A percentile compares a stretch with the other conserved stretches of the same genome.
These are phyloP conservation scores for Exophiala sideris DNA, from an alignment of 2,329 filamentous ascomycete genomes.

Conservation along the genomic window DNA sequence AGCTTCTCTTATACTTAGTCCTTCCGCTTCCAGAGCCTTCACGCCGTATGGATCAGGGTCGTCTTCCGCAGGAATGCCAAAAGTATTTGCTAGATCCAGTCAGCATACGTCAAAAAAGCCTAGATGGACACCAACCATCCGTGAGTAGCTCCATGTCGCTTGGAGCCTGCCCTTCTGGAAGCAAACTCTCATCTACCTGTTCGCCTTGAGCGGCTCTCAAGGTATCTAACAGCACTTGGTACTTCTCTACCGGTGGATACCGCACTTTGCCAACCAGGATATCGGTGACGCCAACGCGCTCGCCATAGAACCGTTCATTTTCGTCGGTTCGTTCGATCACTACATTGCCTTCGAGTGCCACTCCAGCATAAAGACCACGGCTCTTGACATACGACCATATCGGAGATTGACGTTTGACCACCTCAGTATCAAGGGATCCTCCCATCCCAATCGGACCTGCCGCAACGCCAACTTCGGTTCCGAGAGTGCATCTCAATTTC, in stretches of 20 bases:
- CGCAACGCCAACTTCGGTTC: conserved; percentile 73
- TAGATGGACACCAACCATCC: conserved; percentile 39
- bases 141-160: conserved; percentile 63
- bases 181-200: conserved; percentile 66
- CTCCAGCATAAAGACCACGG: conserved; percentile 79
- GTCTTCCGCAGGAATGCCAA: conserved; percentile 73
- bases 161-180: conserved; percentile 68
- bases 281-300: conserved; percentile 59
- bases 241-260: conserved; percentile 52
- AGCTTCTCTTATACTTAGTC: conserved; percentile 86
- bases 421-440: conserved; percentile 65
- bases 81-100: conserved; percentile 45
- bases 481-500: conserved; percentile 72
- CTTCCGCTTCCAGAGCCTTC: conserved; percentile 83
- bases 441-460: conserved; percentile 76
- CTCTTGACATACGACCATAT: conserved; percentile 87
- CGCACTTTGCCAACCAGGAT: conserved; percentile 61
- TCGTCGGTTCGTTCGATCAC: conserved; percentile 83
- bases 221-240: conserved; percentile 69
- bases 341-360: conserved; percentile 83
- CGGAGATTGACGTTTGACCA: conserved; percentile 66
- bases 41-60: conserved; percentile 93
- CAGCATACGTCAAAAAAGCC: conserved; percentile 32
- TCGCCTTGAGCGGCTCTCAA: conserved; percentile 86
- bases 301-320: conserved; percentile 80